Evolutionary conservation across 2,329 filamentous ascomycete species (phyloP), one percentile per base, ranked within the genome.

Genomic region (Torrubiellomyces zombiae): DNA sequence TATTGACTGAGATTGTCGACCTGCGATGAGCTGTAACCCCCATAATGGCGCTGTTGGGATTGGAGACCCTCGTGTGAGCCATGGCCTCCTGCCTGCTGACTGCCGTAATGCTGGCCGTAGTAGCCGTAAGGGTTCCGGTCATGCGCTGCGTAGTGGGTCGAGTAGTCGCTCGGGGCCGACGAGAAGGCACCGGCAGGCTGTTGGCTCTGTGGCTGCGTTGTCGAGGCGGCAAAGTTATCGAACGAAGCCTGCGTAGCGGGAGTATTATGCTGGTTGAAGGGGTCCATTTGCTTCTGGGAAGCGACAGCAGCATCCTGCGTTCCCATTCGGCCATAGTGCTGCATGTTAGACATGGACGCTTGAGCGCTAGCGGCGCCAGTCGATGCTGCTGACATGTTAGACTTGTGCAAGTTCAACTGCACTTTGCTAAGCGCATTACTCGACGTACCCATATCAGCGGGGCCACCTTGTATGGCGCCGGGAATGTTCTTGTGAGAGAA

Each of bases 241-340:
- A 67, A 72, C 30, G 75, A 75, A 30, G 44, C 53, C 33, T 61
- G 56, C 21, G 55, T 45, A 14, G 50, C 43, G 6, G 57, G 49
- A 10, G 55, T 50, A 34, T 68, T 63, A 45, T 83, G 80, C 46
- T 91, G 81, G 38, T 64, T 69, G 47, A 93, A 95, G 1, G 80
- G 69, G 45, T 94, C 86, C 50, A 83, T 85, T 3, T 77, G 70
- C 58, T 95, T 94, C 51, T 82, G 77, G 12, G 67, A 58, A 21
- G 69, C 55, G 14, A 28, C 31, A 7, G 63, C 53, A 28, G 61
- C 51, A 27, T 82, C 76, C 28, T 72, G 73, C 17, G 63, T 75
- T 24, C 63, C 68, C 42, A 75, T 85, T 28, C 78, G 74, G 29
- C 67, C 69, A 40, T 73, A 85, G 40, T 77, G 71, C 44, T 70